Evolutionary conservation across 495 filamentous ascomycete genomes (phyloP).

Genomic region (Sordaria brevicollis): DNA sequence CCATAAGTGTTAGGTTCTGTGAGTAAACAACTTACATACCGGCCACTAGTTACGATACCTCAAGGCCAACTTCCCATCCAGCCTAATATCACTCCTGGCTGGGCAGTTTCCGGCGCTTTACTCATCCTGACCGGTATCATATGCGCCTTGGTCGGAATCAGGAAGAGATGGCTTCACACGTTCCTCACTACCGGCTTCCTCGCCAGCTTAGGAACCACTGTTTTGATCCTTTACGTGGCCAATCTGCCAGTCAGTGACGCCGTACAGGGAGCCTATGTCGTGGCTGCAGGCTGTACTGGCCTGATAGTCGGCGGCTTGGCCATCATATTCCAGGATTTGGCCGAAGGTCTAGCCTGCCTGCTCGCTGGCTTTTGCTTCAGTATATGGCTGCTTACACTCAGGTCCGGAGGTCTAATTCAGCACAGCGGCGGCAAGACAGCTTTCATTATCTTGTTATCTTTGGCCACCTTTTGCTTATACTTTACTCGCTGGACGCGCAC

Average conservation of each 20-base stretch:
- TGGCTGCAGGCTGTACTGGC: constrained; percentile 68
- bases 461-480: constrained; percentile 58
- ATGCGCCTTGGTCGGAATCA: constrained; percentile 72
- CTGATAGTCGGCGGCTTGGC: constrained; percentile 65
- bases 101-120: constrained; percentile 68
- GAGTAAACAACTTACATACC: not conserved
- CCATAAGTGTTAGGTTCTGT: not conserved
- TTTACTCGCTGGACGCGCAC: constrained; percentile 70
- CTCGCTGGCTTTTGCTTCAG: constrained; percentile 80
- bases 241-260: constrained; percentile 63
- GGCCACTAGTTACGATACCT: constrained; percentile 24
- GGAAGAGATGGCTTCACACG: constrained; percentile 72
- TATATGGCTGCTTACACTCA: constrained; percentile 84
- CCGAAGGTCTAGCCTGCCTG: constrained; percentile 77
- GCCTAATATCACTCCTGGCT: constrained; percentile 67
- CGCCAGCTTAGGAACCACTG: constrained; percentile 60
- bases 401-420: constrained; percentile 62
- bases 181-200: constrained; percentile 73
- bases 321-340: constrained; percentile 73
- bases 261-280: constrained; percentile 81
- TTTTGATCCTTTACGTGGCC: constrained; percentile 88
- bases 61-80: constrained; percentile 53
- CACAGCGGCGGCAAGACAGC: constrained; percentile 51
- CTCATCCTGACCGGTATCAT: constrained; percentile 58
- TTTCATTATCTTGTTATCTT: constrained; percentile 64